Conservation (phyloP, 2,329 filamentous ascomycete genomes). For the Macroventuria anomochaeta region DNA sequence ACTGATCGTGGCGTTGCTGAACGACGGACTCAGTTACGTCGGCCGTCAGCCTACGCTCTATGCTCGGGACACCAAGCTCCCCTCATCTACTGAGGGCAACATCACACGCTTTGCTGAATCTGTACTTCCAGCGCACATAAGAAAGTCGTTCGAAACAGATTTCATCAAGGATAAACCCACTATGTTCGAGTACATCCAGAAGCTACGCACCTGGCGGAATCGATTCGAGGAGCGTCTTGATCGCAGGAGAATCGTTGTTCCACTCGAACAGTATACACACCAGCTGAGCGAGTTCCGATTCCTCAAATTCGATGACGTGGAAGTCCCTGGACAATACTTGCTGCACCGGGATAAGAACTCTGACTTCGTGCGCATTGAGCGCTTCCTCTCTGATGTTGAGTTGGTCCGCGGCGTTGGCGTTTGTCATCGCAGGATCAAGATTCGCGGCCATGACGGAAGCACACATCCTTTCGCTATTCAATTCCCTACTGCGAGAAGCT, state of each 20-base stretch:
- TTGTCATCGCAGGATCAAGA: constrained; percentile 91
- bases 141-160: constrained; percentile 96
- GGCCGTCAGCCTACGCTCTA: constrained; percentile 86
- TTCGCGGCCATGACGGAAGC: constrained; percentile 96
- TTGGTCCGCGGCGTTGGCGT: constrained; percentile 88
- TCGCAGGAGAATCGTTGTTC: constrained; percentile 73
- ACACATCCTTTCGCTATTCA: constrained; percentile 97
- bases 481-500: constrained; percentile 90
- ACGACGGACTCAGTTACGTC: constrained; percentile 93
- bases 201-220: constrained; percentile 92
- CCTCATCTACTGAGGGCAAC: constrained; percentile 88
- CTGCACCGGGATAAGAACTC: constrained; percentile 99
- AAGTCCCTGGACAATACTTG: constrained; percentile 95
- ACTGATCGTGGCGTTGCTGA: constrained; percentile 94
- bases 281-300: constrained; percentile 96
- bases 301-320: constrained; percentile 97
- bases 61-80: constrained; percentile 88
- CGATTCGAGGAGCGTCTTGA: constrained; percentile 98
- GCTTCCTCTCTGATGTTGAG: constrained; percentile 94
- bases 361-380: constrained; percentile 96
- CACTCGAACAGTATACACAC: constrained; percentile 84
- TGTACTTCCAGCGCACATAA: constrained; percentile 91
- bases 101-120: constrained; percentile 97
- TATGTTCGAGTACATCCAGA: constrained; percentile 98
- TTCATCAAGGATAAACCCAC: constrained; percentile 95